phyloP scores from a whole-genome alignment of 108 stramenopile species.

The Skeletonema marinoi region DNA sequence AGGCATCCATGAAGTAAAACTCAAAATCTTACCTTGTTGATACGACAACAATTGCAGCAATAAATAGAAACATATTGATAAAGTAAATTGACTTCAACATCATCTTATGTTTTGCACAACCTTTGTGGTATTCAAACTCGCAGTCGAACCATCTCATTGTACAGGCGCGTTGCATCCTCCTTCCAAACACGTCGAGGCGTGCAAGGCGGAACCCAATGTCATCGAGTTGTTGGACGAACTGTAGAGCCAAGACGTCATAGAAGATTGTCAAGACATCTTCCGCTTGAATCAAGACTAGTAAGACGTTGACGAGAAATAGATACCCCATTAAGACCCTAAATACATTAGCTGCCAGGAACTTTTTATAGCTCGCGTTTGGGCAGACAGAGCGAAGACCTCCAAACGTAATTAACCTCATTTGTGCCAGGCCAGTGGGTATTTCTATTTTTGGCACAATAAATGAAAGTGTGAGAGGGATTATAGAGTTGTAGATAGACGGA shows the following conservation, averaged over 20 bases:
- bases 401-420: neutral
- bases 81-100: neutral
- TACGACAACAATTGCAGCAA: constrained; percentile 1
- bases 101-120: neutral
- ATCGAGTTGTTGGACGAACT: constrained; percentile 8
- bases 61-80: neutral
- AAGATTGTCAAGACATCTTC: constrained; percentile 3
- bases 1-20: neutral
- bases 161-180: constrained; percentile 1
- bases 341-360: neutral
- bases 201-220: constrained; percentile 4
- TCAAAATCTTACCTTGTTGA: neutral
- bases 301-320: neutral
- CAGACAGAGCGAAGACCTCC: neutral
- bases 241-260: constrained; percentile 6
- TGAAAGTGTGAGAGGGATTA: neutral
- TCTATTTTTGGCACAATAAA: neutral
- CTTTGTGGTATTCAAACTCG: constrained; percentile 2
- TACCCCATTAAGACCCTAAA: neutral
- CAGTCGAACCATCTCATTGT: neutral
- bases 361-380: neutral
- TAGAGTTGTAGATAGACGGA: neutral
- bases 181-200: neutral
- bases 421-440: constrained; percentile 1
- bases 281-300: neutral